Evolutionary conservation across 177 flowering plant genomes (phyloP), one percentile per base, ranked within the genome.

Genomic region (Telopea speciosissima): DNA sequence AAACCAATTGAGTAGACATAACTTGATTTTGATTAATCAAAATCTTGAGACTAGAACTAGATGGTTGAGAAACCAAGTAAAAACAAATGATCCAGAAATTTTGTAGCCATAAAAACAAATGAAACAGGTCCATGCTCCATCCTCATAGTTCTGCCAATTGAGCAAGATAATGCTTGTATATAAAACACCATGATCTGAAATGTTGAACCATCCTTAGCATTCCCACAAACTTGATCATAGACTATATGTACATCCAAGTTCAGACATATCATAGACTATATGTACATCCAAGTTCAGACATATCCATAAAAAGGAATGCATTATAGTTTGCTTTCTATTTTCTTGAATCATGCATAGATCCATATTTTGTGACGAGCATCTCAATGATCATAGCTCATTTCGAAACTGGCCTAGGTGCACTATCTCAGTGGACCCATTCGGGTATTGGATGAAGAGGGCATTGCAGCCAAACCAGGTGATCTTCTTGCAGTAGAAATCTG

Each of bases 401-500:
- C 16, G 19, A 23, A n/a, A 71, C n/a, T 72, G 54, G 68, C 8
- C 0, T 76, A 94, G 97, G 91, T 85, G 42, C 99, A 95, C 80
- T 89, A 90, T 77, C 87, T 95, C 8, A 95, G 97, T 67, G 97
- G 97, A 28, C 97, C 99, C 1, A 86, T 89, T 64, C 83, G 85
- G 77, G 88, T 95, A 66, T 22, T 83, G 31, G 99, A 95, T 59
- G 62, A 54, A 45, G 89, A 88, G 52, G 96, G 96, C 16, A 59
- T 78, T 70, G 87, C 96, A 13, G 99, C 99, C 62, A 83, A 76
- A 79, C 91, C 97, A 3, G 99, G 99, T 0, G 97, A 90, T 81
- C 93, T 95, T 73, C 90, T 95, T 24, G 93, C 76, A 60, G 91
- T 89, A n/a, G 99, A 92, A 80, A 95, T 92, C 63, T 89, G 90